Percentiles rank a stretch among this genome's conserved stretches.
These are phyloP conservation scores for Dactylellina leptospora DNA, from an alignment of 2,329 filamentous ascomycete species.

Conservation along the genomic window DNA sequence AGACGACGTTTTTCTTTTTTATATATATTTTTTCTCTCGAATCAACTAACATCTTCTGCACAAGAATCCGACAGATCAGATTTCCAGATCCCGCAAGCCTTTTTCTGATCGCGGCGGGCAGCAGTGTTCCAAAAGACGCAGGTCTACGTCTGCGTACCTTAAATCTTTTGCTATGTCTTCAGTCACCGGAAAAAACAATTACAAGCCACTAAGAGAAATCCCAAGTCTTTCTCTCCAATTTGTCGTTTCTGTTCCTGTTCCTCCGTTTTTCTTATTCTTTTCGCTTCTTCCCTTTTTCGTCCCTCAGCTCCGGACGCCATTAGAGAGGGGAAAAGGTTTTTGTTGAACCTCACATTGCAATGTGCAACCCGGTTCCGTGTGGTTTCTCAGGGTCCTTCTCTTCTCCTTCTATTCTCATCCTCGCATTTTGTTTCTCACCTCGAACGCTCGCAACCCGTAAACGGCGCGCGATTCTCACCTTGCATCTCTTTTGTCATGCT, in stretches of 20 bases:
- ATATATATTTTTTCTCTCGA: neutral
- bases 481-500: no score
- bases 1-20: neutral
- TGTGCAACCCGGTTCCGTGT: constrained; percentile 23
- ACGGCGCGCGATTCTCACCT: neutral
- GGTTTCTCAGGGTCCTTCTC: constrained; percentile 54
- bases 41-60: constrained; percentile 19
- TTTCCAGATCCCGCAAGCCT: constrained; percentile 6
- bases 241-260: neutral
- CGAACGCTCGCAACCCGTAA: neutral
- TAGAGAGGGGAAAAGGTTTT: neutral
- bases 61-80: constrained; percentile 15
- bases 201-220: no score
- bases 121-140: no score
- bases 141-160: no score
- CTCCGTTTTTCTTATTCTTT: constrained; percentile 9
- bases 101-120: constrained; percentile 2
- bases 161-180: no score
- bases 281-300: constrained; percentile 32
- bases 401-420: constrained; percentile 65
- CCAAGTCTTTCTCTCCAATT: constrained; percentile 11
- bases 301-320: constrained; percentile 35
- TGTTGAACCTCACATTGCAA: constrained; percentile 32
- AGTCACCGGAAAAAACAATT: no score
- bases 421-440: constrained; percentile 77